Evolutionary conservation across 495 filamentous ascomycete species (phyloP).

Genomic region (Cudoniella acicularis): DNA sequence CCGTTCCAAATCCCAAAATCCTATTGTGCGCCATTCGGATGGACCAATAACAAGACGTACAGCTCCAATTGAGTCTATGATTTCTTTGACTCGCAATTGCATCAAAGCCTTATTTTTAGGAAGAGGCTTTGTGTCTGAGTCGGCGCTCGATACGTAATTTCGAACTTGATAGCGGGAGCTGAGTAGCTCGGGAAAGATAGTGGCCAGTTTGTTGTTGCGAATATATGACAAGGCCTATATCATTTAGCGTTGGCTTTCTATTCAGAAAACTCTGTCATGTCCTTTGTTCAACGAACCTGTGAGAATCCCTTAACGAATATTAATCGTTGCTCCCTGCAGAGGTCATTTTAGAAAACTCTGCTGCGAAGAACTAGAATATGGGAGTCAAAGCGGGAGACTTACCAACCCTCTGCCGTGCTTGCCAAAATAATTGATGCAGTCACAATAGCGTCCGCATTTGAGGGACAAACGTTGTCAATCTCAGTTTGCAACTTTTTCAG

Average conservation of each 20-base stretch:
- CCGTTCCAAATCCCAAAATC: slow-evolving; percentile 5
- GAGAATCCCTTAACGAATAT: slow-evolving; percentile 17
- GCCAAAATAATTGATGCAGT: slow-evolving; percentile 12
- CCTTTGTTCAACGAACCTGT: not conserved
- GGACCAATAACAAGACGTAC: not conserved
- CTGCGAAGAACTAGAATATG: too few species aligned
- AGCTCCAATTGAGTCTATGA: not conserved
- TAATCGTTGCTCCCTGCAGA: slow-evolving; percentile 8
- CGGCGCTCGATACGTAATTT: not conserved
- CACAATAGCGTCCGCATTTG: slow-evolving; percentile 11
- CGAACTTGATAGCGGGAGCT: not conserved
- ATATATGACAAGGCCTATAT: slow-evolving; percentile 11
- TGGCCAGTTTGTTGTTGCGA: not conserved
- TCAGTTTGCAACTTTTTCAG: slow-evolving; percentile 8
- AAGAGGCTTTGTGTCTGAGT: not conserved
- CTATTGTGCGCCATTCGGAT: slow-evolving; percentile 1
- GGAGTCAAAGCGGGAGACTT: too few species aligned
- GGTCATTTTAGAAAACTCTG: too few species aligned
- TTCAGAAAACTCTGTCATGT: too few species aligned
- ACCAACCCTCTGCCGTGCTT: slow-evolving; percentile 5
- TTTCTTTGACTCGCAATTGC: not conserved
- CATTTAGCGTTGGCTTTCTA: not conserved
- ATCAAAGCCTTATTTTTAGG: not conserved
- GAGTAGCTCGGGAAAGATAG: slow-evolving; percentile 5
- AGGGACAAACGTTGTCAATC: slow-evolving; percentile 2